These are phyloP conservation scores for Trichomonas vaginalis DNA, from an alignment of 208 protist species.

Conservation along the genomic window DNA sequence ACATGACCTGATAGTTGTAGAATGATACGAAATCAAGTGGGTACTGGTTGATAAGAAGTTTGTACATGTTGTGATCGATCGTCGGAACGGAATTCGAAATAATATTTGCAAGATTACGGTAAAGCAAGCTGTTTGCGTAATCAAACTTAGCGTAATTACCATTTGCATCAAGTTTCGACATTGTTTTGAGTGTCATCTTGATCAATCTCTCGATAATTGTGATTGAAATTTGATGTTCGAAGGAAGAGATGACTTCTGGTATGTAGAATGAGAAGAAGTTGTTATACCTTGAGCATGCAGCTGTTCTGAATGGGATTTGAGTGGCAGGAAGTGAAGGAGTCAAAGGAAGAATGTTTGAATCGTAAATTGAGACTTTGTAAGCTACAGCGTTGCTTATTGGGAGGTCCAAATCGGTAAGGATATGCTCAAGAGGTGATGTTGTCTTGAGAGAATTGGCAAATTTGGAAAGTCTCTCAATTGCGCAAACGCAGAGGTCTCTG, in stretches of 20 bases:
- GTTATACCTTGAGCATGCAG: neutral
- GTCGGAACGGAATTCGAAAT: neutral
- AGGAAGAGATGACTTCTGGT: neutral
- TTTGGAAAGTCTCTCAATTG: neutral
- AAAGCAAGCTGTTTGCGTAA: neutral
- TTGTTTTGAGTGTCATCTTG: neutral
- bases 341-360: neutral
- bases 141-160: neutral
- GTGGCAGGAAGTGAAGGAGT: neutral
- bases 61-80: neutral
- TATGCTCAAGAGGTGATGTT: neutral
- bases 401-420: neutral
- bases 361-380: neutral
- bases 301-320: neutral
- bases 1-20: neutral
- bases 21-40: neutral
- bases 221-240: neutral
- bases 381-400: neutral
- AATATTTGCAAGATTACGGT: neutral
- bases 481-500: neutral
- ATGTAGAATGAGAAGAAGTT: neutral
- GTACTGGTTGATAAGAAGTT: neutral
- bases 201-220: neutral
- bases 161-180: neutral
- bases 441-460: neutral